Evolutionary conservation across 2,329 filamentous ascomycete genomes (phyloP).

Genomic region (Hymenoscyphus fructigenus): DNA sequence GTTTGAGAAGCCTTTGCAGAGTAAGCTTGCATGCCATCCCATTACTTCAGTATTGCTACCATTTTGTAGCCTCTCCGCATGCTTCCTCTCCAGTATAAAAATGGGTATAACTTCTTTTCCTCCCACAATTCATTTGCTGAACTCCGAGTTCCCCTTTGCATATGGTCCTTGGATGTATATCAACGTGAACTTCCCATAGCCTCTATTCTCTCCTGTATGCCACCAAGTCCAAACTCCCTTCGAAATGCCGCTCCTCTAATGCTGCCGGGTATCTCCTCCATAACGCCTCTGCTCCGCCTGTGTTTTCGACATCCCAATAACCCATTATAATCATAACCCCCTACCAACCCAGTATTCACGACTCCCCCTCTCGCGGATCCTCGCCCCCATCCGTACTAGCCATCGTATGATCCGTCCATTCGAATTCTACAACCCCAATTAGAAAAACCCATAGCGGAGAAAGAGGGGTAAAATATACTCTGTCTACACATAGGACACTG

Average conservation of each 20-base stretch:
- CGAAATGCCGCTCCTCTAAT: neutral
- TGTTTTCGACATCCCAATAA: neutral
- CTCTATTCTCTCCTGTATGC: neutral
- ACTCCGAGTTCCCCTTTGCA: too few species aligned
- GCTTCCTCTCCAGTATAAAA: neutral
- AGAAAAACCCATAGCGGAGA: neutral
- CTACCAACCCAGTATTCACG: neutral
- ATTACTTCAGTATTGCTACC: too few species aligned
- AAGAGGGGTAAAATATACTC: slow-evolving; percentile 53
- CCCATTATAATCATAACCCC: neutral
- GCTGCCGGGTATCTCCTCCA: neutral
- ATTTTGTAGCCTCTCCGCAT: too few species aligned
- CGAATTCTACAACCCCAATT: slow-evolving; percentile 44
- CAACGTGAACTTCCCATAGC: too few species aligned
- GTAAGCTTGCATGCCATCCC: neutral
- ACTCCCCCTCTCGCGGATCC: neutral
- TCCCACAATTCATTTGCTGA: too few species aligned
- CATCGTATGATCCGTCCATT: slow-evolving; percentile 41
- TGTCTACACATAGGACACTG: slow-evolving; percentile 98
- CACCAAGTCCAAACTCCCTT: neutral
- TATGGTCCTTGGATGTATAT: too few species aligned
- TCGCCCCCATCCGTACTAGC: slow-evolving; percentile 5
- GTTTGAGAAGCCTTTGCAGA: too few species aligned
- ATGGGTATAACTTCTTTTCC: neutral
- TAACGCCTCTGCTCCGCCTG: neutral